Evolutionary conservation across 2,329 filamentous ascomycete genomes (phyloP), one percentile per base, ranked within the genome.

Genomic region (Diaporthe australafricana): DNA sequence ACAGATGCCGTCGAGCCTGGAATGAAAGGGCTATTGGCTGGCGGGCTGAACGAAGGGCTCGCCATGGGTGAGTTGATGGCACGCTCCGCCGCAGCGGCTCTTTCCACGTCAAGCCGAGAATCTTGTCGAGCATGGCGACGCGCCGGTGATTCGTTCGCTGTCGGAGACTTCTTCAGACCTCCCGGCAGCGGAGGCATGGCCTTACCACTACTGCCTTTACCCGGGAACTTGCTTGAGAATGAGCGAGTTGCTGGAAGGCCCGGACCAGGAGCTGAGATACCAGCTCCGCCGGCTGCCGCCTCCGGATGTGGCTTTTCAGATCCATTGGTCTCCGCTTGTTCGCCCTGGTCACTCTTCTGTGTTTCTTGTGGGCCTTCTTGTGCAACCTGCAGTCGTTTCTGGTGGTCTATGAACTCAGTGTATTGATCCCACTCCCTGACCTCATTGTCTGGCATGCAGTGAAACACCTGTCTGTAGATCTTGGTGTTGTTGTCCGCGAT

Each of bases 371-470:
- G 70, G n/a, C 84, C 84, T 60, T 86, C 86, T 86, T 89, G 89
- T 78, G 84, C 88, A 76, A 93, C 91, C 70, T 89, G 88, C 84
- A 99, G 98, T 56, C 91, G 89, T 75, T 93, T 90, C 22, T 88
- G 87, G 80, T 98, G 98, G 5, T 91, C 88, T 68, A 89, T 87
- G 78, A 93, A 97, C 75, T 97, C 93, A 74, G 94, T 92, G 82
- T 99, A 99, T 75, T 97, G 93, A 75, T 93, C 91, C 96, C 96
- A 99, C 53, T 93, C 96, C 75, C 91, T 92, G 32, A 98, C 96
- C 79, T 98, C 94, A 66, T 92, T 98, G 80, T 99, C 96, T 1
- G 96, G 96, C 93, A 97, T 97, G 82, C 95, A 98, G 57, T 95
- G 91, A 85, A 99, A 99, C 11, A 99, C 96, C 73, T 93, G 91